phyloP scores from a whole-genome alignment of 352 stramenopile genomes.

The Pythium phragmitis region DNA sequence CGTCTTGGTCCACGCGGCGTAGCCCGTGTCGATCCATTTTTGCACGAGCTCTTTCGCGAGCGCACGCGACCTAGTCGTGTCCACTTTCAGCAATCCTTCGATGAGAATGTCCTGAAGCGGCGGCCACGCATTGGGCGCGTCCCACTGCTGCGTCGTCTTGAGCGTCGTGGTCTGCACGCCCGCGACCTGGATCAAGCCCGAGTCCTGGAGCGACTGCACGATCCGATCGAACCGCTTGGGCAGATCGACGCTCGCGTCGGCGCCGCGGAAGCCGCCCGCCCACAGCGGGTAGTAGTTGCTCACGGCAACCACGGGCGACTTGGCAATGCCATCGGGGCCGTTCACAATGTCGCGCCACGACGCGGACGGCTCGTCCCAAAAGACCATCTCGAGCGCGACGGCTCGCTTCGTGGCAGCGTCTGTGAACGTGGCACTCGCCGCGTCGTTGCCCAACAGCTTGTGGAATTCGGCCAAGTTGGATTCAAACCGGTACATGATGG shows the following conservation, averaged over 20 bases:
- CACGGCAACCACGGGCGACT: neutral
- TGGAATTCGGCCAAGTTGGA: conserved; percentile 71
- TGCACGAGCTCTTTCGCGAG: conserved; percentile 52
- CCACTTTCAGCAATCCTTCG: conserved; percentile 63
- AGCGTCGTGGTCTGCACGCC: conserved; percentile 72
- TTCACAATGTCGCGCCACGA: conserved; percentile 73
- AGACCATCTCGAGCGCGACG: conserved; percentile 59
- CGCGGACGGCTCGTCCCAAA: conserved; percentile 61
- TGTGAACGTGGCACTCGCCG: neutral
- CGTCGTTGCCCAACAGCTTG: conserved; percentile 35
- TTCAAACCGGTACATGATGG: conserved; percentile 80
- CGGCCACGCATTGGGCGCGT: conserved; percentile 84
- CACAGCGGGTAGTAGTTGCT: conserved; percentile 73
- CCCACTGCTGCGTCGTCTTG: conserved; percentile 85
- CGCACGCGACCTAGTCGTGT: conserved; percentile 41
- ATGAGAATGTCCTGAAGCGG: conserved; percentile 82
- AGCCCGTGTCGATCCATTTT: conserved; percentile 63
- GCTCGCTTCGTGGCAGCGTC: conserved; percentile 23
- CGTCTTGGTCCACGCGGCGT: conserved; percentile 61
- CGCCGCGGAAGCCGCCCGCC: conserved; percentile 21
- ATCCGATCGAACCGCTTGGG: conserved; percentile 41
- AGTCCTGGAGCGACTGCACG: conserved; percentile 48
- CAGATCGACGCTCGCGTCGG: conserved; percentile 47
- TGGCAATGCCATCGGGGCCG: neutral
- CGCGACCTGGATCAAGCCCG: conserved; percentile 57